These are phyloP conservation scores for Hamamelis virginiana DNA, from an alignment of 164 flowering plant genomes.

Conservation along the genomic window DNA sequence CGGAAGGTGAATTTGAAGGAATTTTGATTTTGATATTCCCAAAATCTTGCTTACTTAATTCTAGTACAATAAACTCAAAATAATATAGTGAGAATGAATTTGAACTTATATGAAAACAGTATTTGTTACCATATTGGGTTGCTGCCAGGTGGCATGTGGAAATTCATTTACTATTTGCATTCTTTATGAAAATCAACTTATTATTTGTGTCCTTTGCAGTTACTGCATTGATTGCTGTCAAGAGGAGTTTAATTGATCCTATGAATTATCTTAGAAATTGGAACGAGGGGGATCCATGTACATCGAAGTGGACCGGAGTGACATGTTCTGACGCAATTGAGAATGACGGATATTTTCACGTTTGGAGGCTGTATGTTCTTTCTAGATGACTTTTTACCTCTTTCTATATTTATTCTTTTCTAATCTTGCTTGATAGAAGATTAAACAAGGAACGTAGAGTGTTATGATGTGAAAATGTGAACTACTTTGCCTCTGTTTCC, in stretches of 20 bases:
- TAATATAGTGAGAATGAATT: too few species aligned
- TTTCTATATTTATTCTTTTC: not conserved
- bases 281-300: constrained; percentile 75
- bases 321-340: constrained; percentile 36
- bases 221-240: constrained; percentile 48
- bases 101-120: not conserved
- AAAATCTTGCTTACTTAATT: not conserved
- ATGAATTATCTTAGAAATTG: constrained; percentile 47
- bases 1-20: constrained; percentile 45
- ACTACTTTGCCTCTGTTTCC: not conserved
- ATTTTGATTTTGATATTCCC: not conserved
- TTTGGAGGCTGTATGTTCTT: constrained; percentile 55
- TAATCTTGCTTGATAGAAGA: not conserved
- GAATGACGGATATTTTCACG: constrained; percentile 64
- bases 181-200: not conserved
- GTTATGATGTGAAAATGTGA: not conserved
- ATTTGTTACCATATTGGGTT: not conserved
- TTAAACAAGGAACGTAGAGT: not conserved
- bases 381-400: constrained; percentile 1
- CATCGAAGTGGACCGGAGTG: constrained; percentile 76
- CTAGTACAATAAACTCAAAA: not conserved
- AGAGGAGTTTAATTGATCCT: constrained; percentile 49
- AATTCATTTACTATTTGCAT: not conserved
- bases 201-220: constrained; percentile 40
- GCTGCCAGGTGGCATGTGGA: not conserved